Evolutionary conservation across 768 basidiomycete species (phyloP), one percentile per base, ranked within the genome.

Genomic region (Leucogyrophana mollusca): DNA sequence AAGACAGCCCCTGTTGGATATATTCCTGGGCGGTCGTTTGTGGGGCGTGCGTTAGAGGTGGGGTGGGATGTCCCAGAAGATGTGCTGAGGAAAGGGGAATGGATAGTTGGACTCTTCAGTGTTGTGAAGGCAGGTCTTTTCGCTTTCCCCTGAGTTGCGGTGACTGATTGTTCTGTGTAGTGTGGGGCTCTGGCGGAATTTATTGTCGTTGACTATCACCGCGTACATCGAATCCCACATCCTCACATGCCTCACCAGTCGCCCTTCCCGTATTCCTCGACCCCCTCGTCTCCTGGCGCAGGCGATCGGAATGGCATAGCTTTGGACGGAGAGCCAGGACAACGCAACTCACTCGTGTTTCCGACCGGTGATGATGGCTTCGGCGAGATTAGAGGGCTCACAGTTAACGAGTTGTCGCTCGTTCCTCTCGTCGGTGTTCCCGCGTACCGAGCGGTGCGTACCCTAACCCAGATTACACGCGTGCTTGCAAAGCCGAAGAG

Each of bases 151-250:
- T 48, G 46, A 49, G 33, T 54, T 50, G 24, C 50, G 22, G 10
- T 44, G 38, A 9, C 43, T 34, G 13, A 30, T 30, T 30, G 7
- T 7, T 30, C 37, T 47, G 25, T 34, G 34, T 17, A 93, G 90
- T 85, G 81, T 54, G 93, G 94, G 40, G 89, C 89, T 5, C 74
- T 95, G 17, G 77, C 90, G n/a, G 90, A 96, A 66, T 95, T 91
- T 69, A 79, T 95, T 49, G 73, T 90, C 20, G 77, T 85, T 18
- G 90, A 95, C 58, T 80, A 88, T 22, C 86, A 84, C 57, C 80
- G 88, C 11, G 66, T 94, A 1, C 80, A 85, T 50, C 77, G 86
- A 13, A 78, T 86, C 8, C 87, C 90, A 0, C 76, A 84, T 53
- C 85, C 84, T 23, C 68, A 71, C 13, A 67, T 64, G 56, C 70